These are phyloP conservation scores for Cicer yamashitae DNA, from an alignment of 306 rosid genomes.

Conservation along the genomic window DNA sequence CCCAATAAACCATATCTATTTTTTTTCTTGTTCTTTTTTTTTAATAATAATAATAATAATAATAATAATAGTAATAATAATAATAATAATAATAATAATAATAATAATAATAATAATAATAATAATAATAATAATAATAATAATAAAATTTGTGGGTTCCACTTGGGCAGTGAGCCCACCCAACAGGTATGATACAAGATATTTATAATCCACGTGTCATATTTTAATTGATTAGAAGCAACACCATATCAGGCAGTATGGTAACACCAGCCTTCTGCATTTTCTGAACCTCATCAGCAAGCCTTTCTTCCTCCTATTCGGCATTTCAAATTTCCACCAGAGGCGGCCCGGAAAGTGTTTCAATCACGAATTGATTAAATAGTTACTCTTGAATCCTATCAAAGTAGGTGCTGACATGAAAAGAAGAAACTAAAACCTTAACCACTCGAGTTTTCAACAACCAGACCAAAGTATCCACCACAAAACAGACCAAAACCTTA, in stretches of 20 bases:
- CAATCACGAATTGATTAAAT: constrained; percentile 80
- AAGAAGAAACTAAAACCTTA: constrained; percentile 82
- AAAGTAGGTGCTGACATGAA: constrained; percentile 81
- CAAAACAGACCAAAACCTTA: constrained; percentile 67
- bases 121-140: too few relatives aligned
- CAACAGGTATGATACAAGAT: too few relatives aligned
- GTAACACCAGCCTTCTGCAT: constrained; percentile 84
- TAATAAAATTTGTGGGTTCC: too few relatives aligned
- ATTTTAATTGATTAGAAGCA: too few relatives aligned
- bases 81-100: too few relatives aligned
- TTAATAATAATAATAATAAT: constrained; percentile 34
- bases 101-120: too few relatives aligned
- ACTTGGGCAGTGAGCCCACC: too few relatives aligned
- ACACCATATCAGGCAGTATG: constrained; percentile 60
- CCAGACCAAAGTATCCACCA: constrained; percentile 76
- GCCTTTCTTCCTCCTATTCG: constrained; percentile 75
- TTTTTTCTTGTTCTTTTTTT: too few relatives aligned
- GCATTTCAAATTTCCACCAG: constrained; percentile 58
- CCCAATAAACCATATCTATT: too few relatives aligned
- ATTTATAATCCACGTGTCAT: too few relatives aligned
- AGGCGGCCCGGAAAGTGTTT: constrained; percentile 84
- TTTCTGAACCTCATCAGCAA: constrained; percentile 73
- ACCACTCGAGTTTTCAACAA: constrained; percentile 73
- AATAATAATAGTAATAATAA: too few relatives aligned
- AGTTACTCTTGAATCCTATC: constrained; percentile 86